Evolutionary conservation across 1,284 basidiomycete species (phyloP), one percentile per base, ranked within the genome.

Genomic region (Microbotryum intermedium): DNA sequence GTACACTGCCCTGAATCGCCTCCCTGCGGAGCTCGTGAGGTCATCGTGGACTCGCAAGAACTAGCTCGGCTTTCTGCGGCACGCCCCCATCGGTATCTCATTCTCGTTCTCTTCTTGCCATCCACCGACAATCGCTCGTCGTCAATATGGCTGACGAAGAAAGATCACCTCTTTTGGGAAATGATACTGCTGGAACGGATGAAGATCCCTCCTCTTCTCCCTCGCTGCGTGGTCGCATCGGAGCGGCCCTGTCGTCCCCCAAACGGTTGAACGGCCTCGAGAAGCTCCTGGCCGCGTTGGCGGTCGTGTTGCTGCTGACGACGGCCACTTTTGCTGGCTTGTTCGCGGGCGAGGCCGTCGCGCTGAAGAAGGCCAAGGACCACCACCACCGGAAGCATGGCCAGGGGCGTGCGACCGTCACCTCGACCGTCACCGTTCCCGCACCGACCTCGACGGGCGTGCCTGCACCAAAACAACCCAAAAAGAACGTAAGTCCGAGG

Each of bases 271-370:
- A 89, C 0, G 80, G 84, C n/a, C 80, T 95, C 62, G 87, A 90
- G 60, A 87, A 90, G 76, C 78, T 90, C 57, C 82, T 97, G 1
- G 82, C 90, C 18, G 78, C 85, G 18, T 76, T 88, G 51, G 82
- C 83, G 0, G 80, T 97, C 60, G 71, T 88, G 34, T 80, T 97
- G 57, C 80, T 97, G 9, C 79, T 97, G 43, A 78, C 93, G 54
- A 83, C 84, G 63, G 86, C 88, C 23, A 82, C 90, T 25, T 94
- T 95, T 75, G 84, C 93, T 65, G 94, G 94, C 10, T 80, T 98
- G 7, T 97, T 94, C 75, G 87, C 88, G 28, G 90, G 90, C 7
- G 84, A 87, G 1, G 84, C 90, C 71, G 83, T 86, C 71, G 84
- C 84, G 65, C 80, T 91, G 59, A 83, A 83, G 46, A 81, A 50